A percentile compares a stretch with the other conserved stretches of the same genome.
Evolutionary conservation across 306 rosid genomes (phyloP).

Genomic region (Begonia fuchsioides): DNA sequence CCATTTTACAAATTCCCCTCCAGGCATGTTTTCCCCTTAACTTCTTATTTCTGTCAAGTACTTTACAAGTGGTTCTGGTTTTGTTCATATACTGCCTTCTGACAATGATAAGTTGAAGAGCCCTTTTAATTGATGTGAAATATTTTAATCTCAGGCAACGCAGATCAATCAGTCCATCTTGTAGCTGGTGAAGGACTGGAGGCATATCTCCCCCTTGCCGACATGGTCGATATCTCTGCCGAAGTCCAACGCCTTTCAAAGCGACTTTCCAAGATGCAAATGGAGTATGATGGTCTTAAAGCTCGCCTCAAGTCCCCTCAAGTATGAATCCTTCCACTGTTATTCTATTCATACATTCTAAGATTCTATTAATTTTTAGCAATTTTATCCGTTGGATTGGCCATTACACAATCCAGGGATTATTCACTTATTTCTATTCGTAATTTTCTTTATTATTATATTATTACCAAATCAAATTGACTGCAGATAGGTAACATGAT

Average conservation of each 20-base stretch:
- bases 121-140: too few relatives aligned
- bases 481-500: neutral
- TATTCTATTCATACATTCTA: conserved; percentile 1
- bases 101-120: too few relatives aligned
- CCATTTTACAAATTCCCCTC: conserved; percentile 52
- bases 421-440: too few relatives aligned
- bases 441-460: too few relatives aligned
- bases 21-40: conserved; percentile 42
- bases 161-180: conserved; percentile 82
- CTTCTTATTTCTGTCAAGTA: conserved; percentile 1
- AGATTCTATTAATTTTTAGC: too few relatives aligned
- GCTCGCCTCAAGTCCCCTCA: conserved; percentile 72
- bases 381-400: too few relatives aligned
- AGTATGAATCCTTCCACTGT: conserved; percentile 23
- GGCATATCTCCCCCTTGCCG: conserved; percentile 94
- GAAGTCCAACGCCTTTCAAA: conserved; percentile 78
- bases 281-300: conserved; percentile 60
- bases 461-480: neutral
- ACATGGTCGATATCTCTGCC: conserved; percentile 80
- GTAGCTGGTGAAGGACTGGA: conserved; percentile 93
- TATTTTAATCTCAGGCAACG: conserved; percentile 52
- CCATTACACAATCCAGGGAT: too few relatives aligned
- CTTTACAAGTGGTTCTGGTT: too few relatives aligned
- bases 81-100: neutral
- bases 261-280: conserved; percentile 84